Percentiles rank a stretch among this genome's conserved stretches.
phyloP scores from a whole-genome alignment of 208 protist species.

The Wallacemonas sp. region DNA sequence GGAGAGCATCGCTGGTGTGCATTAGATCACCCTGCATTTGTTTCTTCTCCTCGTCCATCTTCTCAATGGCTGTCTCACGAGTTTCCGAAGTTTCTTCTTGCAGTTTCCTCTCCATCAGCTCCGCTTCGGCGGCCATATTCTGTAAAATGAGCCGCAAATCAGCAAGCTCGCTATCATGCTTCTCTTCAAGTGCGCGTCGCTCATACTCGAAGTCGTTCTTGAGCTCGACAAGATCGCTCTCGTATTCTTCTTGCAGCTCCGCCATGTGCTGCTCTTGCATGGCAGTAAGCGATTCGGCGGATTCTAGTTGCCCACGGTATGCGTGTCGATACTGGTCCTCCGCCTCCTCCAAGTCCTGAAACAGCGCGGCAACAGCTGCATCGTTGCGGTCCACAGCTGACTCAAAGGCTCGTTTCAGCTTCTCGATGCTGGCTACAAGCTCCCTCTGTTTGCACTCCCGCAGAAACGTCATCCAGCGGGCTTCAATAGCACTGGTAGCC shows the following conservation, averaged over 20 bases:
- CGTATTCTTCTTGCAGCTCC: slow-evolving; percentile 89
- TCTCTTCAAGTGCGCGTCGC: slow-evolving; percentile 72
- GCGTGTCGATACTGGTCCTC: slow-evolving; percentile 94
- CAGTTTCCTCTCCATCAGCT: slow-evolving; percentile 85
- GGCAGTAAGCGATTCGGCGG: slow-evolving; percentile 89
- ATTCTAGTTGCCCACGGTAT: slow-evolving; percentile 89
- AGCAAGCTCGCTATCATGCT: slow-evolving; percentile 78
- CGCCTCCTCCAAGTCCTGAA: slow-evolving; percentile 84
- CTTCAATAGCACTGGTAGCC: slow-evolving; percentile 61
- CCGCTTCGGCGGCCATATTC: slow-evolving; percentile 88
- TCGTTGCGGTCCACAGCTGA: slow-evolving; percentile 93
- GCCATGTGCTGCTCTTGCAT: slow-evolving; percentile 81
- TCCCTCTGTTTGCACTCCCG: slow-evolving; percentile 93
- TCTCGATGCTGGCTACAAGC: slow-evolving; percentile 88
- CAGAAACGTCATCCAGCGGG: slow-evolving; percentile 89
- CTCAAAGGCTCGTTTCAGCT: slow-evolving; percentile 89
- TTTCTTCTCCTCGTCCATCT: slow-evolving; percentile 91
- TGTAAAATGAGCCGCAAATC: slow-evolving; percentile 88
- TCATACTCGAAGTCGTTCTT: slow-evolving; percentile 92
- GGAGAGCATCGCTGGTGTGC: slow-evolving; percentile 62
- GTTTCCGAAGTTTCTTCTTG: slow-evolving; percentile 84
- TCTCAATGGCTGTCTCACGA: slow-evolving; percentile 90
- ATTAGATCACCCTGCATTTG: slow-evolving; percentile 85
- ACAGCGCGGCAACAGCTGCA: slow-evolving; percentile 87
- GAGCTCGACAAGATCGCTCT: slow-evolving; percentile 88